Evolutionary conservation across 1,139 yeast species (phyloP), one percentile per base, ranked within the genome.

Genomic region (Candida buenavistaensis): DNA sequence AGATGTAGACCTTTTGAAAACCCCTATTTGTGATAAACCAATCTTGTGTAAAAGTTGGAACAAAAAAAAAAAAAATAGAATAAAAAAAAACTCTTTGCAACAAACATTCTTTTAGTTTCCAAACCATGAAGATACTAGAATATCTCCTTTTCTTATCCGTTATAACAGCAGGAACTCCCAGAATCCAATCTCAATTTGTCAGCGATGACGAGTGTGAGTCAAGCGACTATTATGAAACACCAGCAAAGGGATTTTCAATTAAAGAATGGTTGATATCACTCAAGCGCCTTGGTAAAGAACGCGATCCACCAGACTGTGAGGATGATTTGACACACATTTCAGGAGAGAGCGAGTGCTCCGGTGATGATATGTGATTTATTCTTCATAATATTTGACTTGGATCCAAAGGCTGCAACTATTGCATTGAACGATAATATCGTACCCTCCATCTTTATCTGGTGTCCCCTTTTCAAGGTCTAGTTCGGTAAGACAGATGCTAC

Each of bases 321-420:
- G 11, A 29, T 14, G 25, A 14, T 7, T 7, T 11, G 3, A 14
- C 26, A 2, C 19, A 29, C 22, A 15, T 22, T 15, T 17, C 33
- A 9, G 33, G 17, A 15, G 4, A 17, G 16, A 28, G 24, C 17
- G 17, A 12, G 11, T 23, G 33, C 14, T 14, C 19, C 6, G 19
- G 28, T 24, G 33, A 17, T 5, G 16, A n/a, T 2, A n/a, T 13
- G n/a, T 14, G 6, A 7, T n/a, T 24, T 10, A 30, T 17, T 30
- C 33, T 28, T 73, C 83, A 41, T 72, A 77, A 51, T 82, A 85
- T 43, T 70, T 72, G 2, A 89, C 89, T 35, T 79, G 78, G 11
- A 89, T 61, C 96, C 96, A 89, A 17, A 88, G 57, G 54, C 95
- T 84, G 53, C 97, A 89, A 24, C 86, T 80, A 9, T 64, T 57